Conservation (phyloP, 192 early-diverging fungal genomes). For the Coemansia sp. region DNA sequence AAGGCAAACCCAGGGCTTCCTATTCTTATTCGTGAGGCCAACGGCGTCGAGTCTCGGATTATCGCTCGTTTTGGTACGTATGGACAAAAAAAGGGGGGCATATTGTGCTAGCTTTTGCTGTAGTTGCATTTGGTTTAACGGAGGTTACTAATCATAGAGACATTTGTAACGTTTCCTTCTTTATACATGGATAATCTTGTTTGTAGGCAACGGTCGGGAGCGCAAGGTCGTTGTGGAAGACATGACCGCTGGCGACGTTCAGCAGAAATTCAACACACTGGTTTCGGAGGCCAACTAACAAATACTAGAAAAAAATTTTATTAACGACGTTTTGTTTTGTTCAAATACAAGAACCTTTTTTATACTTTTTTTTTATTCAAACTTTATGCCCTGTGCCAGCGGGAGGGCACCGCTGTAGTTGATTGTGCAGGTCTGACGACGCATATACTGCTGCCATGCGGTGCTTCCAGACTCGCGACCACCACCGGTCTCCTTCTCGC, state of each 20-base stretch:
- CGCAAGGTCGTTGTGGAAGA: slow-evolving; percentile 75
- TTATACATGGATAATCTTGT: background rate
- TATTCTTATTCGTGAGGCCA: slow-evolving; percentile 87
- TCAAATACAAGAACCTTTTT: background rate
- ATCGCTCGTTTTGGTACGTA: slow-evolving; percentile 88
- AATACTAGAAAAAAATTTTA: background rate
- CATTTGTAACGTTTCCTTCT: background rate
- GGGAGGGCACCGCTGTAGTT: slow-evolving; percentile 86
- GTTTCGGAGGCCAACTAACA: slow-evolving; percentile 54
- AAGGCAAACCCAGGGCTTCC: slow-evolving; percentile 84
- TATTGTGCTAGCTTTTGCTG: background rate
- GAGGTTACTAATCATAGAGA: too few species aligned
- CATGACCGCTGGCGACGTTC: slow-evolving; percentile 69
- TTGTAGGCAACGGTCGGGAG: slow-evolving; percentile 77
- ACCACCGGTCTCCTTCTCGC: slow-evolving; percentile 96
- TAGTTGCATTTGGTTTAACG: too few species aligned
- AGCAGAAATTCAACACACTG: slow-evolving; percentile 68
- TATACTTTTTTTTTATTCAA: slow-evolving; percentile 60
- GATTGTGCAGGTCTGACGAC: slow-evolving; percentile 79
- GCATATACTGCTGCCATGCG: slow-evolving; percentile 92
- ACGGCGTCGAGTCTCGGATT: slow-evolving; percentile 77
- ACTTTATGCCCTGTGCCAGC: slow-evolving; percentile 95
- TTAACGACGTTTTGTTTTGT: background rate
- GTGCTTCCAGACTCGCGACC: slow-evolving; percentile 91
- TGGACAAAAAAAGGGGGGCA: background rate